Evolutionary conservation across 2,329 filamentous ascomycete species (phyloP).

Genomic region (Alternaria triticina): DNA sequence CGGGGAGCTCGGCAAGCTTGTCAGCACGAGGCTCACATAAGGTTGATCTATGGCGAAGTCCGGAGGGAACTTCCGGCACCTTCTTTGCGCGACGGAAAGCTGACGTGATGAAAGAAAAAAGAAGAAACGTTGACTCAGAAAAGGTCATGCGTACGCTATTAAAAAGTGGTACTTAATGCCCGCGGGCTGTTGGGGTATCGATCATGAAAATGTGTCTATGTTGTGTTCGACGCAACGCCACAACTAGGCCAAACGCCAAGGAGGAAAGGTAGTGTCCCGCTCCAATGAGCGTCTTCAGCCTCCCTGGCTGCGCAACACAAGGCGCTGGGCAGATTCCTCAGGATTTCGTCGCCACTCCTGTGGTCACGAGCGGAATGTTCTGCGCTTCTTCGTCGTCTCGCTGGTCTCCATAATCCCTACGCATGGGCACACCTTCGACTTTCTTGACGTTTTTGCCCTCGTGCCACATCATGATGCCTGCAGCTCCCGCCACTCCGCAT

Average conservation of each 20-base stretch:
- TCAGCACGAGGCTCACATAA: conserved; percentile 19
- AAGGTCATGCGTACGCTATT: background rate
- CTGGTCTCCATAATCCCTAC: conserved; percentile 28
- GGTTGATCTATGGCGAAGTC: conserved; percentile 15
- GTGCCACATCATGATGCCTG: conserved; percentile 71
- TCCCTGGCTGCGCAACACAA: background rate
- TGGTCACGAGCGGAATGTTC: conserved; percentile 24
- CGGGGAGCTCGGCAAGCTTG: conserved; percentile 34
- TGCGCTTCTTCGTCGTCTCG: conserved; percentile 31
- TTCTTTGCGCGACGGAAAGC: background rate
- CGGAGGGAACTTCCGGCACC: conserved; percentile 2
- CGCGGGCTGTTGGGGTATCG: background rate
- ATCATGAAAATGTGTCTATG: background rate
- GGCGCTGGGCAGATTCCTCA: conserved; percentile 28
- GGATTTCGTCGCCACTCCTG: conserved; percentile 27
- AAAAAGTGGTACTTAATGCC: background rate
- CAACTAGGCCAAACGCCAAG: conserved; percentile 16
- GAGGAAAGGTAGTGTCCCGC: background rate
- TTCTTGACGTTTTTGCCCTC: conserved; percentile 65
- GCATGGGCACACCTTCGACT: conserved; percentile 45
- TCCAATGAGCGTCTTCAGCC: background rate
- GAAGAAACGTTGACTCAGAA: background rate
- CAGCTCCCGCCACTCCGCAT: conserved; percentile 71
- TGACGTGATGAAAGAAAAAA: background rate
- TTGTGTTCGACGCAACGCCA: background rate